These are phyloP conservation scores for Mortierella polycephala DNA, from an alignment of 371 early-diverging fungal genomes.

Conservation along the genomic window DNA sequence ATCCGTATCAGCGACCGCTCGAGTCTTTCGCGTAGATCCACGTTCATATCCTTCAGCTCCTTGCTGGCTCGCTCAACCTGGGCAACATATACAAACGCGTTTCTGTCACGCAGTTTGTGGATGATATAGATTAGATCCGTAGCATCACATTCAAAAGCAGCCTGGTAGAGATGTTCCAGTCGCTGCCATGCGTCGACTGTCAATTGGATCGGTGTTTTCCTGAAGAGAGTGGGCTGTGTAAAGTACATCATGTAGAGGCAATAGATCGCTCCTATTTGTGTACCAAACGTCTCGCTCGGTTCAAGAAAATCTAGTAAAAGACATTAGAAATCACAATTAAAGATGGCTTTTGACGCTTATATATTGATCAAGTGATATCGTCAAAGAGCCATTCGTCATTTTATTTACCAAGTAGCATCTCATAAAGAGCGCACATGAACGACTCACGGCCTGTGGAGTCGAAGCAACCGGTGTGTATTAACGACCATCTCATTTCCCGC, in stretches of 20 bases:
- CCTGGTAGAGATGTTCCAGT: conserved; percentile 20
- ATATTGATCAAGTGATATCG: background rate
- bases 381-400: background rate
- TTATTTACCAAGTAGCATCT: conserved; percentile 13
- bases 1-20: conserved; percentile 18
- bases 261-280: conserved; percentile 12
- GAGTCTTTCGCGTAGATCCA: background rate
- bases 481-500: conserved; percentile 5
- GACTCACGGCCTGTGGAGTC: background rate
- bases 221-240: conserved; percentile 27
- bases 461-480: conserved; percentile 23
- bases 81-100: conserved; percentile 26
- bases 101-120: conserved; percentile 11
- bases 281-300: background rate
- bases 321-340: background rate
- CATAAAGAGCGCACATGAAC: conserved; percentile 12
- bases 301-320: conserved; percentile 15
- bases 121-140: conserved; percentile 27
- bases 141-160: conserved; percentile 6
- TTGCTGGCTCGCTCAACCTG: conserved; percentile 3
- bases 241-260: conserved; percentile 24
- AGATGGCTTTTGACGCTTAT: background rate
- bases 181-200: conserved; percentile 3
- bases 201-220: conserved; percentile 15
- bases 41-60: background rate